phyloP scores from a whole-genome alignment of 164 flowering plant genomes.

The Aristolochia californica region DNA sequence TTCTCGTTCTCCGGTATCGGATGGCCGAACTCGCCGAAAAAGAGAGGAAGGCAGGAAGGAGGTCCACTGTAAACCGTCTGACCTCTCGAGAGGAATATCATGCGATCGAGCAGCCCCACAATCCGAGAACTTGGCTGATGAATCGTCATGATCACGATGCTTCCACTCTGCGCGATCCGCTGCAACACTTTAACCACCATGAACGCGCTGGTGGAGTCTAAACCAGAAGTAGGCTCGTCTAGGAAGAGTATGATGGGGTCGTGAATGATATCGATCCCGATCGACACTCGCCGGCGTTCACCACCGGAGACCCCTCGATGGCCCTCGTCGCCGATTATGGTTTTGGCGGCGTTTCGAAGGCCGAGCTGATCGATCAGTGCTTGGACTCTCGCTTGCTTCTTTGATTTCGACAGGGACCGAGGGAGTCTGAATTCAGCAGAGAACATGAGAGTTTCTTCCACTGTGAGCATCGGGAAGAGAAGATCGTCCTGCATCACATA shows the following conservation, averaged over 20 bases:
- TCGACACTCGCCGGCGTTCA: constrained; percentile 50
- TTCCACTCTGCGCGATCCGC: constrained; percentile 51
- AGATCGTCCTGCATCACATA: constrained; percentile 69
- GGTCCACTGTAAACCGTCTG: constrained; percentile 66
- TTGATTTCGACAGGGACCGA: constrained; percentile 35
- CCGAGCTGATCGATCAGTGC: constrained; percentile 57
- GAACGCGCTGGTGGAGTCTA: constrained; percentile 58
- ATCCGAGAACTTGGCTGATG: constrained; percentile 61
- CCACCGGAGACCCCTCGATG: constrained; percentile 69
- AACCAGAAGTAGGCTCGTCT: constrained; percentile 64
- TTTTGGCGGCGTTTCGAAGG: constrained; percentile 40
- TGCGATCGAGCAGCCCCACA: constrained; percentile 45
- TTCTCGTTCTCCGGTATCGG: constrained; percentile 80
- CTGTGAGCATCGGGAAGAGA: constrained; percentile 52
- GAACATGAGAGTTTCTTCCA: constrained; percentile 56
- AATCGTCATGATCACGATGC: constrained; percentile 50
- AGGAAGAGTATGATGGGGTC: constrained; percentile 54
- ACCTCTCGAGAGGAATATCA: constrained; percentile 71
- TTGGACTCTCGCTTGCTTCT: constrained; percentile 46
- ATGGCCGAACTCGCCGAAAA: constrained; percentile 60
- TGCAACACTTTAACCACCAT: constrained; percentile 65
- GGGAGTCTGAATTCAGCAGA: constrained; percentile 59
- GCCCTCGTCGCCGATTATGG: constrained; percentile 62
- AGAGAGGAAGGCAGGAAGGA: constrained; percentile 37
- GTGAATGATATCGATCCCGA: constrained; percentile 58